Evolutionary conservation across 1,139 yeast species (phyloP).

Genomic region (Taphrina betulina): DNA sequence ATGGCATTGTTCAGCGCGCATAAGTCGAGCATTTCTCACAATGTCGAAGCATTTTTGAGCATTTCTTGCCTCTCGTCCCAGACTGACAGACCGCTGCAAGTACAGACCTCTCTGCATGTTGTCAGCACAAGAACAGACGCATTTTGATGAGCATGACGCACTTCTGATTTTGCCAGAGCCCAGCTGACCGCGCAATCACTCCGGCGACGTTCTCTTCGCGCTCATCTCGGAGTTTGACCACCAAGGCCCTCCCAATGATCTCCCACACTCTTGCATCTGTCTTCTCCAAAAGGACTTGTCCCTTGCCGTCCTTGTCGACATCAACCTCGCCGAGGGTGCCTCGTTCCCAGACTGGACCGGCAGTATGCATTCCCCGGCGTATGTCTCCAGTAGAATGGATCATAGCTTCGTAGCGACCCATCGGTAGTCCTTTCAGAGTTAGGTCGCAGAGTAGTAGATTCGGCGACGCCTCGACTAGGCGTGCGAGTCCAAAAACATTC

Average conservation of each 20-base stretch:
- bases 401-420: slow-evolving; percentile 68
- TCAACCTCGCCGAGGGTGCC: slow-evolving; percentile 45
- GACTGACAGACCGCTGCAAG: slow-evolving; percentile 90
- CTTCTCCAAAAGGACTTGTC: slow-evolving; percentile 61
- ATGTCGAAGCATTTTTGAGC: slow-evolving; percentile 60
- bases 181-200: slow-evolving; percentile 93
- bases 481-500: slow-evolving; percentile 82
- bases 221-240: slow-evolving; percentile 51
- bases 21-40: neutral
- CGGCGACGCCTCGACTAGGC: slow-evolving; percentile 69
- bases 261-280: slow-evolving; percentile 59
- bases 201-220: slow-evolving; percentile 54
- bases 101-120: no score
- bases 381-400: slow-evolving; percentile 73
- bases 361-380: slow-evolving; percentile 64
- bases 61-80: slow-evolving; percentile 67
- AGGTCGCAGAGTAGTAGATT: slow-evolving; percentile 64
- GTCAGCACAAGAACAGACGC: no score
- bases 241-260: slow-evolving; percentile 77
- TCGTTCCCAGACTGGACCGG: slow-evolving; percentile 10
- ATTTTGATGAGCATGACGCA: no score
- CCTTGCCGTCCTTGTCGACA: slow-evolving; percentile 49
- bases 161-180: slow-evolving; percentile 94
- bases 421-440: slow-evolving; percentile 65
- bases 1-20: no score